These are phyloP conservation scores for Prunus mira DNA, from an alignment of 306 rosid species.

Conservation along the genomic window DNA sequence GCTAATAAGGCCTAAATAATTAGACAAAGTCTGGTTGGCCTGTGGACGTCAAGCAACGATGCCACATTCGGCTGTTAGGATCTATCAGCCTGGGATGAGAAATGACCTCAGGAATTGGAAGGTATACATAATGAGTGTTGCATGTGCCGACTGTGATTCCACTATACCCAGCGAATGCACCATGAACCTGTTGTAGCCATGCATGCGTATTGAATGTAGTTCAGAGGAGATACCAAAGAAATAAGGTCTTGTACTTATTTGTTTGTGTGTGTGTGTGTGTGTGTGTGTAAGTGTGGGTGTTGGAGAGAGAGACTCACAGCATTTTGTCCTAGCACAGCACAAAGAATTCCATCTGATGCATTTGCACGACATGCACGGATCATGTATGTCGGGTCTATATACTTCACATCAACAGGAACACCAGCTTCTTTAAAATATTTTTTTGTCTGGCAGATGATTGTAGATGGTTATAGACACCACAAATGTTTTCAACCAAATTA, in stretches of 20 bases:
- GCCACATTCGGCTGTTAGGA: constrained; percentile 98
- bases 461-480: not conserved
- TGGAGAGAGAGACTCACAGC: constrained; percentile 60
- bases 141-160: constrained; percentile 92
- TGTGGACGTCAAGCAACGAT: constrained; percentile 94
- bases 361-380: constrained; percentile 96
- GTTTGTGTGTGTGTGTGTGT: too few species aligned
- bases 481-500: not conserved
- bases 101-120: constrained; percentile 95
- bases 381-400: constrained; percentile 97
- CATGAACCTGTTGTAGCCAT: constrained; percentile 73
- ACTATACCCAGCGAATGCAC: constrained; percentile 96
- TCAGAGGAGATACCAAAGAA: not conserved
- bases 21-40: constrained; percentile 94
- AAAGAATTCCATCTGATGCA: constrained; percentile 96
- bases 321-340: constrained; percentile 95
- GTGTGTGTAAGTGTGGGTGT: not conserved
- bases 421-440: constrained; percentile 69
- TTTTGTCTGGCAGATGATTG: constrained; percentile 52
- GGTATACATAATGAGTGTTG: constrained; percentile 93
- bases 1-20: not conserved
- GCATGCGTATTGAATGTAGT: constrained; percentile 7
- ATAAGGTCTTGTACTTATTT: not conserved
- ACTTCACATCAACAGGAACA: constrained; percentile 86
- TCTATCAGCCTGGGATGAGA: constrained; percentile 78